phyloP scores from a whole-genome alignment of 257 asterid species.

The Misopates orontium region DNA sequence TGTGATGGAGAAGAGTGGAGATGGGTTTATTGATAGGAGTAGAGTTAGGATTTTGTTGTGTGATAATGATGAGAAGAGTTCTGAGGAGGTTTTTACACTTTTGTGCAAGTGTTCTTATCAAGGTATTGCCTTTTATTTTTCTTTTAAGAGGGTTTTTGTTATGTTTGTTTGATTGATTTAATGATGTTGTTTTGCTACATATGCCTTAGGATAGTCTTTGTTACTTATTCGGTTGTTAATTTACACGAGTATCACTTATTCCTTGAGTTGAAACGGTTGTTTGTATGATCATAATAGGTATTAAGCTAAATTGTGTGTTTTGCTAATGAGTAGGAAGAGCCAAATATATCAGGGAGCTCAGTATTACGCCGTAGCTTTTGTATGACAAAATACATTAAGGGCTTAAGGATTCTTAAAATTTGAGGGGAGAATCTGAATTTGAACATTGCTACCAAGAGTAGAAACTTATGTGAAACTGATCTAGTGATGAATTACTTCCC shows the following conservation, averaged over 20 bases:
- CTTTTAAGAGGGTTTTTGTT: slow-evolving; percentile 3
- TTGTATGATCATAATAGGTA: not conserved
- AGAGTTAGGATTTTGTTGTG: slow-evolving; percentile 88
- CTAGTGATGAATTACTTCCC: not conserved
- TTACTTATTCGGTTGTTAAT: not conserved
- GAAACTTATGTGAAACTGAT: not conserved
- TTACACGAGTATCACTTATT: not conserved
- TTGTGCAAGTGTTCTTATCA: slow-evolving; percentile 86
- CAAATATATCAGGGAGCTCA: not conserved
- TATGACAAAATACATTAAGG: not conserved
- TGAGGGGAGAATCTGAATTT: too few species aligned
- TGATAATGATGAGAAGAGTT: slow-evolving; percentile 77
- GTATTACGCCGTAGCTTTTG: not conserved
- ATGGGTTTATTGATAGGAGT: slow-evolving; percentile 90
- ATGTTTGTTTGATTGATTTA: not conserved
- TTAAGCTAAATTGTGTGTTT: too few species aligned
- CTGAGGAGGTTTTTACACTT: slow-evolving; percentile 68
- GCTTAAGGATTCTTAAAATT: too few species aligned
- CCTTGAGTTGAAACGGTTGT: slow-evolving; percentile 4
- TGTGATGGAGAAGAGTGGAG: slow-evolving; percentile 62
- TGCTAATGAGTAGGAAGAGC: not conserved
- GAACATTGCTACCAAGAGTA: too few species aligned
- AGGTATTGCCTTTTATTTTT: slow-evolving; percentile 43
- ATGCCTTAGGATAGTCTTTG: not conserved
- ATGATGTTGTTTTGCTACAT: not conserved